These are phyloP conservation scores for Apiotrichum domesticum DNA, from an alignment of 1,284 basidiomycete genomes.

Conservation along the genomic window DNA sequence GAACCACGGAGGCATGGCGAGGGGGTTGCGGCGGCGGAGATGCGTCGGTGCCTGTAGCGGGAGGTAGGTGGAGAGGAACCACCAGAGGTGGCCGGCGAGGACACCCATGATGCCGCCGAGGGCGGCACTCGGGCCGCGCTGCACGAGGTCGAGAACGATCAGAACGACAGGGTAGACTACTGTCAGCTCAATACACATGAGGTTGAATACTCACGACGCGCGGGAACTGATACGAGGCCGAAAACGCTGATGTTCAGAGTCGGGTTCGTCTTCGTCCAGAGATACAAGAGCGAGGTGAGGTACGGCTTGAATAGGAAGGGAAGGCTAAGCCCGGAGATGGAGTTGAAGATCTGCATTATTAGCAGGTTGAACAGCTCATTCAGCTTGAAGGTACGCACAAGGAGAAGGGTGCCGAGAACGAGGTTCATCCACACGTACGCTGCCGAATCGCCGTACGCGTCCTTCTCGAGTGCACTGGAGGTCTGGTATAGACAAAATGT, in stretches of 20 bases:
- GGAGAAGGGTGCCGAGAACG: constrained; percentile 7
- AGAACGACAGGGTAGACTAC: constrained; percentile 42
- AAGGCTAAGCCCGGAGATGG: background rate
- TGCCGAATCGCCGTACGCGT: constrained; percentile 34
- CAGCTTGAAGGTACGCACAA: constrained; percentile 28
- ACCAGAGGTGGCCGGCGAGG: constrained; percentile 44
- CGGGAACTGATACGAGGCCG: constrained; percentile 41
- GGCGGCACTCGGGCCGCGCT: constrained; percentile 32
- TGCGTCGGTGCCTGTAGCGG: constrained; percentile 35
- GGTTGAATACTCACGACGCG: constrained; percentile 31
- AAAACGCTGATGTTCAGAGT: constrained; percentile 42
- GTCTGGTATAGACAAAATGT: constrained; percentile 44
- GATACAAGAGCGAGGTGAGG: constrained; percentile 41
- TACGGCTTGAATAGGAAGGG: constrained; percentile 42
- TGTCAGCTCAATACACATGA: background rate
- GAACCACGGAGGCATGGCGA: constrained; percentile 32
- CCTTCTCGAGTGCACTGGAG: constrained; percentile 36
- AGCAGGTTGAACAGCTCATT: background rate
- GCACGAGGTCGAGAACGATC: constrained; percentile 37
- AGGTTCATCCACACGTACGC: constrained; percentile 42
- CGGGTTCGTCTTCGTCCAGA: constrained; percentile 43
- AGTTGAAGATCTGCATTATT: constrained; percentile 27
- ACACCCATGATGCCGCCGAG: constrained; percentile 36
- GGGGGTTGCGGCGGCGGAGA: constrained; percentile 34
- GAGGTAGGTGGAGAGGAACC: constrained; percentile 42